Percentiles rank a stretch among this genome's conserved stretches.
Evolutionary conservation across 805 yeast genomes (phyloP).

Genomic region (Metahyphopichia silvanorum): DNA sequence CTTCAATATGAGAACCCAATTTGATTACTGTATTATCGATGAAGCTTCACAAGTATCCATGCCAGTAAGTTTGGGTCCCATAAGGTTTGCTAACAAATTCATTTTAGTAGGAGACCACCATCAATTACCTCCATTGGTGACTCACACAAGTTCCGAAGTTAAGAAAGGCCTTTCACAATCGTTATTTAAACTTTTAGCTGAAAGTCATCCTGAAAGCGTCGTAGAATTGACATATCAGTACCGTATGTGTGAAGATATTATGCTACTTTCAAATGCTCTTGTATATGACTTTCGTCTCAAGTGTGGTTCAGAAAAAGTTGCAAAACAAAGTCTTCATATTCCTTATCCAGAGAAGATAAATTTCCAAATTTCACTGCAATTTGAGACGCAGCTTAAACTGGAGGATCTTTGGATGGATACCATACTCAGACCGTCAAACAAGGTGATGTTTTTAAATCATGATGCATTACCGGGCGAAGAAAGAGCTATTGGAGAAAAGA

Average conservation of each 20-base stretch:
- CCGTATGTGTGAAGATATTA: constrained; percentile 88
- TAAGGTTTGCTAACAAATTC: constrained; percentile 72
- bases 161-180: constrained; percentile 66
- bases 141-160: constrained; percentile 57
- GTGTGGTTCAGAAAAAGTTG: constrained; percentile 70
- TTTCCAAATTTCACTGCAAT: constrained; percentile 4
- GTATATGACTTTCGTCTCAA: constrained; percentile 72
- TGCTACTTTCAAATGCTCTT: constrained; percentile 75
- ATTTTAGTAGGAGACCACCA: constrained; percentile 95
- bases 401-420: constrained; percentile 51
- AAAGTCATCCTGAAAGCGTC: constrained; percentile 69
- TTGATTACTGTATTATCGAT: constrained; percentile 92
- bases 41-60: constrained; percentile 95
- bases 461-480: constrained; percentile 65
- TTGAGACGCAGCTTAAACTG: background rate
- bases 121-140: constrained; percentile 88
- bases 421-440: constrained; percentile 51
- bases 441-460: constrained; percentile 78
- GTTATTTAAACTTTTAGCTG: constrained; percentile 71
- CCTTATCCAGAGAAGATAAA: constrained; percentile 36
- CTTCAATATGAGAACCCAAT: constrained; percentile 50
- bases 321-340: constrained; percentile 51
- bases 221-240: constrained; percentile 79
- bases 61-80: constrained; percentile 89
- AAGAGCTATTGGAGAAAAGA: constrained; percentile 55